Evolutionary conservation across 1,139 yeast genomes (phyloP), one percentile per base, ranked within the genome.

Genomic region (Geotrichum restrictum): DNA sequence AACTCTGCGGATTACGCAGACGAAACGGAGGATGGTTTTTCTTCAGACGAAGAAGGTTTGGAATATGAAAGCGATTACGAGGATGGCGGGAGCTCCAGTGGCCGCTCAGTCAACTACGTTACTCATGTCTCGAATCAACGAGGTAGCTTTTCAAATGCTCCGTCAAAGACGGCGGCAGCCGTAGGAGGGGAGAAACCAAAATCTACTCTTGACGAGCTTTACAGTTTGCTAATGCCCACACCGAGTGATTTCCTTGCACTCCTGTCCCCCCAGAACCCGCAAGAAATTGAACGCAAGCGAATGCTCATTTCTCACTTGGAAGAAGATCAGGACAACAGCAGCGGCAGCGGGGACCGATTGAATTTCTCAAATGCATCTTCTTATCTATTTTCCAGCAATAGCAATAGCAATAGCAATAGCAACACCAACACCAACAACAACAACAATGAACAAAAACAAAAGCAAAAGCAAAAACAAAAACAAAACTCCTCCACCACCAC

Each of bases 181-280:
- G 29, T n/a, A n/a, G n/a, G n/a, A n/a, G n/a, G n/a, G n/a, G 24
- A 49, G 3, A 33, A 22, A 37, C 39, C 40, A 6, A 42, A 32
- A 29, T 52, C 56, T 2, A 51, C 56, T 3, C 41, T 57, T 16
- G 40, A 39, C 16, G 64, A 62, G 42, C 52, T 61, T 2, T 60
- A 58, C 47, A 60, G 61, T 32, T 52, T 62, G n/a, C 49, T 62
- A 3, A 46, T 59, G 47, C 57, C 62, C 1, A 56, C 59, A 0
- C 61, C 63, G 7, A 59, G 55, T 11, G 57, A 58, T 19, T 52
- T 62, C 33, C 41, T 60, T 32, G 56, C 61, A 4, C 48, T 63
- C 19, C 53, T 64, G 19, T 60, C 62, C 1, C 66, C 66, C 11
- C 54, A 56, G 31, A 51, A 59, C 7, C 52, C 57, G 1, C 60